These are phyloP conservation scores for Capronia epimyces DNA, from an alignment of 2,329 filamentous ascomycete genomes.

Conservation along the genomic window DNA sequence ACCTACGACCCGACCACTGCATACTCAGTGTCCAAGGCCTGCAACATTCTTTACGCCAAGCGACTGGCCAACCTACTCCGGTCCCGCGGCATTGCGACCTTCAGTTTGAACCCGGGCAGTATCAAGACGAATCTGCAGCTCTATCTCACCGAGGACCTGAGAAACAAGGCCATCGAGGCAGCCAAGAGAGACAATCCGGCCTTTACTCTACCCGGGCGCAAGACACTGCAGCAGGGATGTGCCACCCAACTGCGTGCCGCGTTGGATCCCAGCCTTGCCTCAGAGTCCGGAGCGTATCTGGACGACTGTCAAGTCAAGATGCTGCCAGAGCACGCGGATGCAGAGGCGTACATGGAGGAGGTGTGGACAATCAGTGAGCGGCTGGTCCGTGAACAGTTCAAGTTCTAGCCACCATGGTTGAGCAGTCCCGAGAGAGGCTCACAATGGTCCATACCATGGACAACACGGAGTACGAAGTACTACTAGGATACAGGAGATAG, in stretches of 20 bases:
- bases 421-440: too few relatives aligned
- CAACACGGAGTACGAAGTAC: too few relatives aligned
- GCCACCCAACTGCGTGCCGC: constrained; percentile 35
- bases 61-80: constrained; percentile 12
- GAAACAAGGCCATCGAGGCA: constrained; percentile 3
- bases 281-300: constrained; percentile 34
- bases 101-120: constrained; percentile 22
- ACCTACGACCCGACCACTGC: constrained; percentile 36
- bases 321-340: constrained; percentile 7
- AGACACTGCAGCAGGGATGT: constrained; percentile 30
- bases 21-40: constrained; percentile 46
- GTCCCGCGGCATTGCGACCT: constrained; percentile 6
- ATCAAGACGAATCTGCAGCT: constrained; percentile 21
- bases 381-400: constrained; percentile 39
- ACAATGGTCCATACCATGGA: too few relatives aligned
- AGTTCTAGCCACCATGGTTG: constrained; percentile 6
- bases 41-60: constrained; percentile 38
- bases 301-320: constrained; percentile 38
- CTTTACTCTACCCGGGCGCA: constrained; percentile 17
- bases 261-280: constrained; percentile 30
- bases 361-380: constrained; percentile 46
- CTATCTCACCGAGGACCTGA: constrained; percentile 15
- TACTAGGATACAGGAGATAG: too few relatives aligned
- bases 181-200: constrained; percentile 13
- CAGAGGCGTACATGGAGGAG: constrained; percentile 33